Conservation (phyloP, 2,329 filamentous ascomycete species). For the Aspergillus flavus region DNA sequence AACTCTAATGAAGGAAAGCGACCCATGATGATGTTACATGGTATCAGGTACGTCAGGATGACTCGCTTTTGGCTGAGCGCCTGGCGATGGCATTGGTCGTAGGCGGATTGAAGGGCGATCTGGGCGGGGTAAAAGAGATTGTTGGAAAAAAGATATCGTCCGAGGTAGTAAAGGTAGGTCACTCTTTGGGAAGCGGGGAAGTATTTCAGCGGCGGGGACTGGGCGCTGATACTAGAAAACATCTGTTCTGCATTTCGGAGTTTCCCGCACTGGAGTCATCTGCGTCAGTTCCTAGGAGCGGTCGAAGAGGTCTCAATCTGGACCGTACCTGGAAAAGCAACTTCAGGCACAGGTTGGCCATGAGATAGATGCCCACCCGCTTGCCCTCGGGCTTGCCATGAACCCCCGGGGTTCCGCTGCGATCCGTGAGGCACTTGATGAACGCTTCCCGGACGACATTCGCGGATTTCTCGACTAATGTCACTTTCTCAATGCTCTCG, state of each 20-base stretch:
- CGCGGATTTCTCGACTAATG: constrained; percentile 82
- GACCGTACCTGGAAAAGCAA: constrained; percentile 74
- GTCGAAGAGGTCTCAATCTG: not conserved
- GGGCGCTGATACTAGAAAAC: constrained; percentile 82
- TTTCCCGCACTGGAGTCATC: constrained; percentile 66
- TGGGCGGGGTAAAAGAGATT: constrained; percentile 79
- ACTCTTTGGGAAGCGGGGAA: constrained; percentile 87
- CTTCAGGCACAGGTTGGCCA: constrained; percentile 87
- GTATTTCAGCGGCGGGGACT: constrained; percentile 75
- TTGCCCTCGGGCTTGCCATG: constrained; percentile 75
- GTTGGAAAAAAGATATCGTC: constrained; percentile 84
- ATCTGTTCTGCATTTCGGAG: constrained; percentile 83
- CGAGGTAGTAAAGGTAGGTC: constrained; percentile 92
- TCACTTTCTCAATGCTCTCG: constrained; percentile 69
- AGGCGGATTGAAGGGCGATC: constrained; percentile 75
- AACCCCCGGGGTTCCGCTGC: constrained; percentile 63
- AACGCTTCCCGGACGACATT: constrained; percentile 91
- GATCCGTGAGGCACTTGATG: constrained; percentile 83
- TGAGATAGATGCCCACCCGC: constrained; percentile 84
- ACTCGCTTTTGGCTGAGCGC: constrained; percentile 69
- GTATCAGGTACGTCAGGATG: constrained; percentile 82
- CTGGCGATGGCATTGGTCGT: constrained; percentile 69
- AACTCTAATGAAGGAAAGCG: constrained; percentile 73
- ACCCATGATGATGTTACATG: constrained; percentile 80
- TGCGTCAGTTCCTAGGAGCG: not conserved